Conservation (phyloP, 306 rosid genomes). For the Arachis hypogaea region DNA sequence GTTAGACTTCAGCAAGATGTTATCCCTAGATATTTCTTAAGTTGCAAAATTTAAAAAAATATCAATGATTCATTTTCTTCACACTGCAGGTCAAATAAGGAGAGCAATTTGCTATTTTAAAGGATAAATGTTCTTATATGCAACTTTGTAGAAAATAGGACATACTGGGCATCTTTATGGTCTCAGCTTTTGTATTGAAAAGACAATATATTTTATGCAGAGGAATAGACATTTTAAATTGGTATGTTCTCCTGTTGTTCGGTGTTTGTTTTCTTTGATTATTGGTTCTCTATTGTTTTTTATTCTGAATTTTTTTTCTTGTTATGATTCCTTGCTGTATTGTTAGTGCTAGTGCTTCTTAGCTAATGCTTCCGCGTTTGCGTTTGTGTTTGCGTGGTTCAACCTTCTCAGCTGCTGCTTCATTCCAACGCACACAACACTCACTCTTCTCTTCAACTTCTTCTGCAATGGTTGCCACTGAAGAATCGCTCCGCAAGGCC, state of each 20-base stretch:
- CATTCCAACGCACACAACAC: background rate
- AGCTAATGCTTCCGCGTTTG: background rate
- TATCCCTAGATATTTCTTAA: background rate
- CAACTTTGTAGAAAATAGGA: constrained; percentile 20
- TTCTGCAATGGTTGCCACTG: constrained; percentile 47
- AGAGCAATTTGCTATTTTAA: too few species aligned
- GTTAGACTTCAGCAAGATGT: background rate
- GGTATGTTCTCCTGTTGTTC: constrained; percentile 14
- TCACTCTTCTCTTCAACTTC: background rate
- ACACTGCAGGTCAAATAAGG: background rate
- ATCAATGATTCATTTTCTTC: background rate
- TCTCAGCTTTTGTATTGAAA: constrained; percentile 9
- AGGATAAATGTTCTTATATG: background rate
- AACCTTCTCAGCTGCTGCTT: background rate
- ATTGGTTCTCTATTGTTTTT: too few species aligned
- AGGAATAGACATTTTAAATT: constrained; percentile 19
- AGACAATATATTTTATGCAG: constrained; percentile 5
- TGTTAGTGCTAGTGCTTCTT: too few species aligned
- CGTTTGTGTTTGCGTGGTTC: background rate
- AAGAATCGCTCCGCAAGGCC: constrained; percentile 62
- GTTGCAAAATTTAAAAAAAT: background rate
- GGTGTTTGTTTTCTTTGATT: background rate
- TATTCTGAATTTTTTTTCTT: too few species aligned
- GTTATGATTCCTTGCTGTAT: too few species aligned
- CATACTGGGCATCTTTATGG: constrained; percentile 12